Percentiles rank a stretch among this genome's conserved stretches.
phyloP scores from a whole-genome alignment of 352 stramenopile species.

The Phytophthora crassamura region DNA sequence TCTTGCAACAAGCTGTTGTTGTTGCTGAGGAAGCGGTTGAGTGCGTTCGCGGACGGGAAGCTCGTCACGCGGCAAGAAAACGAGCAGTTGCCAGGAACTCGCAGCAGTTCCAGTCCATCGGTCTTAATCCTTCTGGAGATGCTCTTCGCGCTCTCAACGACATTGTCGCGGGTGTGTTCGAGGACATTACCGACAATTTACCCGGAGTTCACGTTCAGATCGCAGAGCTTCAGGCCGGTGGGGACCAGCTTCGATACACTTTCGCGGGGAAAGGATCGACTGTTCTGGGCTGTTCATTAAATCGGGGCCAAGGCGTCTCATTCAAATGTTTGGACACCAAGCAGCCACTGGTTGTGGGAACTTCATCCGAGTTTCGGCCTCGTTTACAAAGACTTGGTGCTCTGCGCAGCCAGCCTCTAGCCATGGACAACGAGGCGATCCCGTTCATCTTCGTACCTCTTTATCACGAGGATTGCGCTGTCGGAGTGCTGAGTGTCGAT shows the following conservation, averaged over 20 bases:
- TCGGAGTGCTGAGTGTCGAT: conserved; percentile 73
- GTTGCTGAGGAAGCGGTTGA: conserved; percentile 50
- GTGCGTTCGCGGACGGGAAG: conserved; percentile 63
- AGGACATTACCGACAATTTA: conserved; percentile 55
- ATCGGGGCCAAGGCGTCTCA: conserved; percentile 59
- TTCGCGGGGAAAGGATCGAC: conserved; percentile 56
- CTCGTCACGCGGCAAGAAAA: conserved; percentile 39
- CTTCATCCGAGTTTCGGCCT: conserved; percentile 37
- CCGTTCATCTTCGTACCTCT: conserved; percentile 75
- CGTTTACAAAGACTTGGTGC: conserved; percentile 41
- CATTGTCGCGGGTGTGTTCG: conserved; percentile 49
- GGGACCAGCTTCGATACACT: conserved; percentile 54
- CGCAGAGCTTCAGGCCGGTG: conserved; percentile 57
- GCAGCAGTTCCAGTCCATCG: conserved; percentile 42
- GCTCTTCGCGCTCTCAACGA: conserved; percentile 55
- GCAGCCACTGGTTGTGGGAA: conserved; percentile 43
- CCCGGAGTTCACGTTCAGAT: conserved; percentile 66
- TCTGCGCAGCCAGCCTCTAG: conserved; percentile 3
- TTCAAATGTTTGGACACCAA: conserved; percentile 64
- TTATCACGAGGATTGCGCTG: conserved; percentile 61
- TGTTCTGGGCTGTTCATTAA: conserved; percentile 27
- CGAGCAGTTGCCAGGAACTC: conserved; percentile 15
- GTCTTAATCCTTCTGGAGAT: conserved; percentile 60
- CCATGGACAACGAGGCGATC: conserved; percentile 26
- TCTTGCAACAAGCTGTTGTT: conserved; percentile 43